Evolutionary conservation across 2,329 filamentous ascomycete species (phyloP), one percentile per base, ranked within the genome.

Genomic region (Apiospora rasikravindrae): DNA sequence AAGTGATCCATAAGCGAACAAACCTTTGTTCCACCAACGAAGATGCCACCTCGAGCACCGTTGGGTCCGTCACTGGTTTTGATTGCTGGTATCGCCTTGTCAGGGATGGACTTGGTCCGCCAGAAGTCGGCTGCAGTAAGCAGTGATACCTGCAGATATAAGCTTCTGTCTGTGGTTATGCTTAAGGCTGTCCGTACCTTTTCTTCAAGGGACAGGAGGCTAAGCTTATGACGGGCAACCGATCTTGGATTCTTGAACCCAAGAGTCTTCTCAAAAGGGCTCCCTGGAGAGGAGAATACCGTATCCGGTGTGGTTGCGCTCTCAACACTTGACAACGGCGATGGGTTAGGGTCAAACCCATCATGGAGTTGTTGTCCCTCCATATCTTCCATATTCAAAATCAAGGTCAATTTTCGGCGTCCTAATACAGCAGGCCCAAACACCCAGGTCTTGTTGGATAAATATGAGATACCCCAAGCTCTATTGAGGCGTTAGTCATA

Each of bases 51-150:
- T 33, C 91, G 89, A 64, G 91, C 90, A 40, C 91, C 91, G 80
- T 93, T 93, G 1, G 91, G 91, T 0, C 91, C 91, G 81, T 93
- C 91, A 33, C 89, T 91, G 6, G 90, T 89, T 77, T 92, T 92
- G 73, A 92, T 85, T 0, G 89, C 86, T 1, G 91, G 90, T 40
- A 93, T 89, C 7, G 87, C 88, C 75, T 92, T 90, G 47, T 87
- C 86, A 2, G 88, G 87, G 69, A 94, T 88, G 0, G 90, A 81
- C 72, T 88, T 89, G 2, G 91, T 93, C 74, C 91, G 89, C 92
- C 91, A 93, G 77, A 93, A 92, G 78, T 93, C 91, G 29, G 88
- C 88, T 14, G 88, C 90, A 24, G 88, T 88, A 29, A 91, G 83
- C 1, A 91, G 81, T 3, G 89, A 90, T 53, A 91, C 84, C 87